Conservation (phyloP, 148 eudicot genomes). For the Spergularia marina region DNA sequence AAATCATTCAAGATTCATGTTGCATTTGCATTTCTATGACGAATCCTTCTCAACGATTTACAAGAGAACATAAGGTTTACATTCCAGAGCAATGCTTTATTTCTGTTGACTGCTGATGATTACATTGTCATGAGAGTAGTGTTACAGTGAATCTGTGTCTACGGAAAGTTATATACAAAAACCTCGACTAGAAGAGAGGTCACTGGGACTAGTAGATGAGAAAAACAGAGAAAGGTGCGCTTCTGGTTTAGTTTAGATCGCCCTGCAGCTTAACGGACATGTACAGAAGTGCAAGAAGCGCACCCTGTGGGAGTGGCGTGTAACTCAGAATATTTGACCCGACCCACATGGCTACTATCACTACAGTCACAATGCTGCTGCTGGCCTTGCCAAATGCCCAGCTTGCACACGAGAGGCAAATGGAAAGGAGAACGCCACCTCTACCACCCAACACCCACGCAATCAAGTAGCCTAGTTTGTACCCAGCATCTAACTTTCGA, state of each 20-base stretch:
- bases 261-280: constrained; percentile 74
- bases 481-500: constrained; percentile 63
- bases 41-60: not conserved
- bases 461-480: constrained; percentile 63
- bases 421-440: constrained; percentile 65
- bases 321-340: constrained; percentile 58
- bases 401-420: constrained; percentile 76
- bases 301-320: constrained; percentile 77
- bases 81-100: too few relatives aligned
- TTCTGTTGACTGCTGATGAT: too few relatives aligned
- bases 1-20: not conserved
- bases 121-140: not conserved
- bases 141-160: not conserved
- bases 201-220: not conserved
- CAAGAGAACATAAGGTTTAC: not conserved
- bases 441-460: constrained; percentile 84
- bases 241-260: constrained; percentile 40
- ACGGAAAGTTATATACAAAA: not conserved
- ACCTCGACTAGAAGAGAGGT: not conserved
- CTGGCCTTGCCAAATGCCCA: constrained; percentile 89
- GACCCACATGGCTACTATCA: constrained; percentile 74
- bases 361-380: constrained; percentile 59
- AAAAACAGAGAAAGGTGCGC: not conserved
- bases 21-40: constrained; percentile 14
- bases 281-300: constrained; percentile 72